A percentile compares a stretch with the other conserved stretches of the same genome.
Evolutionary conservation across 2,329 filamentous ascomycete species (phyloP).

Genomic region (Neospermospora avenae): DNA sequence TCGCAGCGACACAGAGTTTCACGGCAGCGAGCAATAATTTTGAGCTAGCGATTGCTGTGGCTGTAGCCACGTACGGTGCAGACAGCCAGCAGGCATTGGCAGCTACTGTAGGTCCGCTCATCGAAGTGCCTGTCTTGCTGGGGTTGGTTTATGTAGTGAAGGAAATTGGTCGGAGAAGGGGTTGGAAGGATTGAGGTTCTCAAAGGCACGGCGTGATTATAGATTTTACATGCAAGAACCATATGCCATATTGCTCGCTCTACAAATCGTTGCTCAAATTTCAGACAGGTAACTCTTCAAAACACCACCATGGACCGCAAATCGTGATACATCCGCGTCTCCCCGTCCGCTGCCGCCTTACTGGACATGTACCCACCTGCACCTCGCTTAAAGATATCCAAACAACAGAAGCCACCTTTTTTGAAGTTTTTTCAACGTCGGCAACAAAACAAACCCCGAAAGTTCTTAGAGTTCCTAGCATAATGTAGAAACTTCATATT

Average conservation of each 20-base stretch:
- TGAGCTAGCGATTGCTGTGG: slow-evolving; percentile 85
- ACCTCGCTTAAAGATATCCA: too few relatives aligned
- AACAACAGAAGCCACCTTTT: not conserved
- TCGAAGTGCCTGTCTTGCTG: slow-evolving; percentile 81
- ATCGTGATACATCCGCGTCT: not conserved
- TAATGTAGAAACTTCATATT: not conserved
- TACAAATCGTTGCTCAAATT: too few relatives aligned
- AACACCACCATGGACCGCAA: not conserved
- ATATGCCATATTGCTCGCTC: not conserved
- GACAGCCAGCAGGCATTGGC: slow-evolving; percentile 78
- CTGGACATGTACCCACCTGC: not conserved
- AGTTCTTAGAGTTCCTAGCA: not conserved
- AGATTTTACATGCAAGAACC: not conserved
- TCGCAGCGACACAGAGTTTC: slow-evolving; percentile 76
- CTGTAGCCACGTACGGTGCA: slow-evolving; percentile 75
- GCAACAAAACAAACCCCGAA: not conserved
- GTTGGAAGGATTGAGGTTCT: slow-evolving; percentile 30
- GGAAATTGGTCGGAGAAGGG: slow-evolving; percentile 49
- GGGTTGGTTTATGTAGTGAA: slow-evolving; percentile 72
- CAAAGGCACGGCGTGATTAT: not conserved
- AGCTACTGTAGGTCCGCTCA: slow-evolving; percentile 77
- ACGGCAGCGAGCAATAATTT: slow-evolving; percentile 93
- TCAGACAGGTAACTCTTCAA: not conserved
- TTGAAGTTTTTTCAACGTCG: too few relatives aligned
- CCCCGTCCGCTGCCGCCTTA: not conserved